Conservation (phyloP, 2,329 filamentous ascomycete genomes). For the Parascedosporium putredinis region DNA sequence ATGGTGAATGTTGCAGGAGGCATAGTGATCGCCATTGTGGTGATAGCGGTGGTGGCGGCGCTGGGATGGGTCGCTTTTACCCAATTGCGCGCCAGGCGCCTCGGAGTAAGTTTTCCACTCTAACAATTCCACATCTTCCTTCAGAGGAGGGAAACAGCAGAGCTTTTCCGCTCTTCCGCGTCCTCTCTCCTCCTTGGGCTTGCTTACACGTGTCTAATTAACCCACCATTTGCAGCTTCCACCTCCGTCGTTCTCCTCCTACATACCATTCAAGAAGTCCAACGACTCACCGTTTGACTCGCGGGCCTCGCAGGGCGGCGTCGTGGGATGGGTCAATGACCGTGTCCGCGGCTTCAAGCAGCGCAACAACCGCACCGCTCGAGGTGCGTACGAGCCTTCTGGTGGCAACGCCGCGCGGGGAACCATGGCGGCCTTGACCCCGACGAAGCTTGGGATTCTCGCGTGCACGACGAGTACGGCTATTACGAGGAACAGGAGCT, state of each 20-base stretch:
- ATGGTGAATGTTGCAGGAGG: conserved; percentile 53
- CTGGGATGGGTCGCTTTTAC: conserved; percentile 61
- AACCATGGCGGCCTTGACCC: conserved; percentile 64
- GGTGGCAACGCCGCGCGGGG: conserved; percentile 26
- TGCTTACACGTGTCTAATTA: conserved; percentile 4
- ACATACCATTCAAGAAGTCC: conserved; percentile 58
- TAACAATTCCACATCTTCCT: background rate
- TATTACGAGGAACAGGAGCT: conserved; percentile 31
- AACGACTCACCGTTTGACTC: conserved; percentile 36
- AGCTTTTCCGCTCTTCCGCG: background rate
- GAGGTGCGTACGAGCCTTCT: conserved; percentile 59
- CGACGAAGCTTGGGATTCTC: conserved; percentile 77
- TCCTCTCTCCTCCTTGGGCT: background rate
- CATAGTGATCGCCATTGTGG: conserved; percentile 62
- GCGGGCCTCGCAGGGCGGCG: conserved; percentile 46
- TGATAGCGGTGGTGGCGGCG: conserved; percentile 46
- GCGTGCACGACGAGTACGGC: conserved; percentile 58
- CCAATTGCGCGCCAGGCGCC: conserved; percentile 59
- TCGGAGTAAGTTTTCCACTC: conserved; percentile 45
- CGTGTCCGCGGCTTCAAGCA: conserved; percentile 54
- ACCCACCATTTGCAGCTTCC: conserved; percentile 42
- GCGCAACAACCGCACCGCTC: conserved; percentile 53
- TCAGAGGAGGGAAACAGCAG: too few species aligned
- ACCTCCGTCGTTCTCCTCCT: conserved; percentile 54
- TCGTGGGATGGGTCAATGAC: conserved; percentile 64